Evolutionary conservation across 139 green algal genomes (phyloP), one percentile per base, ranked within the genome.

Genomic region (Chlamydomonas sp.): DNA sequence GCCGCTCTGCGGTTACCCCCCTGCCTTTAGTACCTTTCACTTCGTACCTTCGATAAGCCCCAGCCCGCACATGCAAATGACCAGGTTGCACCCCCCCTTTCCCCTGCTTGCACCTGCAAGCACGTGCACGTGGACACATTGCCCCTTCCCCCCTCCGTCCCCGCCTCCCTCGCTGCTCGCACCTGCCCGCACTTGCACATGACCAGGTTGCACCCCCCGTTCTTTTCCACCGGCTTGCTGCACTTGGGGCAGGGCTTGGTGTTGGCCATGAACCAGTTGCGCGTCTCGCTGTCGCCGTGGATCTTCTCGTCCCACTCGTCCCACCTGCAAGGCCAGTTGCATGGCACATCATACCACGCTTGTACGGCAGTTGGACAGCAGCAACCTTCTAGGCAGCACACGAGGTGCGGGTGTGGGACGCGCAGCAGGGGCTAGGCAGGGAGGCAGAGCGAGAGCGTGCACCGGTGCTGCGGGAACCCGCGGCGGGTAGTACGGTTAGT

Each of bases 221-320:
- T 98, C 93, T 99, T 99, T 92, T 99, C 97, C 57, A 99, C 95
- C 5, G 93, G 94, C 81, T 98, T 98, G 74, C 74, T 67, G 87
- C 96, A 99, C 91, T 98, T 98, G 60, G 96, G 96, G 91, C 96
- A 99, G 2, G 96, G 93, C 92, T 98, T 98, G 78, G 96, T 98
- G 94, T 98, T 96, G 81, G 95, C 94, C 64, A 89, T 87, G 69
- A 98, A 86, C 95, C 95, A 97, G 76, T 94, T 95, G 74, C 81
- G 83, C 6, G 94, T 98, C 89, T 98, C 96, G 78, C 91, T 97
- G 90, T 98, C 97, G 64, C 96, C 96, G 58, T 86, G 91, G 77
- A 92, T 95, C 92, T 98, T 98, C 85, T 95, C 79, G 82, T 96
- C 88, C 97, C 97, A 99, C 69, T 93, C 59, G 17, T 75, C 71